Conservation (phyloP, 495 filamentous ascomycete genomes). For the Lasiosphaeria ovina region DNA sequence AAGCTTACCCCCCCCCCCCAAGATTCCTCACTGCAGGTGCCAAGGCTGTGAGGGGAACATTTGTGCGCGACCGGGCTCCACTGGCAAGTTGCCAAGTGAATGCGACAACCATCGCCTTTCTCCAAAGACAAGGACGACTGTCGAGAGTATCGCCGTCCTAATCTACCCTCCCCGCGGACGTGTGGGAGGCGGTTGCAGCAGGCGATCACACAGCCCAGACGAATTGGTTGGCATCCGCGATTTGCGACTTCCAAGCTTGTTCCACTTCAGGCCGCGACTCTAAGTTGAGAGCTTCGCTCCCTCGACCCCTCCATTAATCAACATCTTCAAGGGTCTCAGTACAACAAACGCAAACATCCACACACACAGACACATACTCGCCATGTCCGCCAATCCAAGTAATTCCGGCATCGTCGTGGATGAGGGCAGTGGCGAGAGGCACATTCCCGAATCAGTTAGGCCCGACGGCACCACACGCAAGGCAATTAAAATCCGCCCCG, state of each 20-base stretch:
- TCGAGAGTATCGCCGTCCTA: neutral
- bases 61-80: neutral
- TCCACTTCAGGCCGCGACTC: too few species aligned
- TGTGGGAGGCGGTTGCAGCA: conserved; percentile 1
- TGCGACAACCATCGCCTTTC: neutral
- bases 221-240: too few species aligned
- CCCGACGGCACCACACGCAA: conserved; percentile 85
- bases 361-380: conserved; percentile 18
- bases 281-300: too few species aligned
- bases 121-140: neutral
- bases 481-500: conserved; percentile 89
- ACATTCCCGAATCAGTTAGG: conserved; percentile 83
- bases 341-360: neutral
- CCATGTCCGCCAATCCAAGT: conserved; percentile 50
- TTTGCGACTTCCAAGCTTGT: too few species aligned
- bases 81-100: neutral
- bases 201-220: neutral
- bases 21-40: neutral
- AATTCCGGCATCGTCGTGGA: conserved; percentile 75
- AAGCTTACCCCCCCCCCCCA: conserved; percentile 28
- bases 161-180: neutral
- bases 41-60: conserved; percentile 9
- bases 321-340: too few species aligned
- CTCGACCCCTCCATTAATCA: too few species aligned
- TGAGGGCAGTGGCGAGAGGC: conserved; percentile 68